phyloP scores from a whole-genome alignment of 139 green algal genomes.

The Chlamydomonas schloesseri region DNA sequence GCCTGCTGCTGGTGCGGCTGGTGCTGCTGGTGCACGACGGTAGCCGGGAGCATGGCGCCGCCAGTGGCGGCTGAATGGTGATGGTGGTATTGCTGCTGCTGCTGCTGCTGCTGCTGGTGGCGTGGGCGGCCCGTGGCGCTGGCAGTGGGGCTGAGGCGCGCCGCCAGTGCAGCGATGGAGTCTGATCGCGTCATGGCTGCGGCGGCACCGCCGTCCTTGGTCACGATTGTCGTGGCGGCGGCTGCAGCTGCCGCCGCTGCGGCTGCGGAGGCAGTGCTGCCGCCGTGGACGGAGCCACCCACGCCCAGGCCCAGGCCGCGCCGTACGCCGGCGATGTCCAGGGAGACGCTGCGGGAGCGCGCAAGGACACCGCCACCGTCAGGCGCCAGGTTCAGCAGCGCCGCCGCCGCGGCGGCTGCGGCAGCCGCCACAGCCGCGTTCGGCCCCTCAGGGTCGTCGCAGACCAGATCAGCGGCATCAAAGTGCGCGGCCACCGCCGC shows the following conservation, averaged over 20 bases:
- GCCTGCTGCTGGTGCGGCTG: too few species aligned
- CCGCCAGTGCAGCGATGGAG: neutral
- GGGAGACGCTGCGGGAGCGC: neutral
- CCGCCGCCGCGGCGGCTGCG: constrained; percentile 10
- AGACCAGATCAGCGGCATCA: neutral
- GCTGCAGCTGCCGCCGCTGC: too few species aligned
- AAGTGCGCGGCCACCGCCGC: neutral
- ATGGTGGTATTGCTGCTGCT: neutral
- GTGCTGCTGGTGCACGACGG: too few species aligned
- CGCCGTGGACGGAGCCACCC: too few species aligned
- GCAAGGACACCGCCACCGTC: neutral
- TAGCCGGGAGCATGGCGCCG: too few species aligned
- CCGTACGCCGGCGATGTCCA: neutral
- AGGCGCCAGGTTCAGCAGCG: constrained; percentile 16
- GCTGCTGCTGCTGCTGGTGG: neutral
- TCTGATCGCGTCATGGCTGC: neutral
- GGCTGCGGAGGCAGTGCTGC: too few species aligned
- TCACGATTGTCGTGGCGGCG: too few species aligned
- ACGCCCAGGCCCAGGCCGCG: too few species aligned
- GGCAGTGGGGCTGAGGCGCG: neutral
- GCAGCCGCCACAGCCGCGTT: constrained; percentile 25
- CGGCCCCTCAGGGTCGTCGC: constrained; percentile 10
- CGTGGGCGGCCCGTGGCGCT: neutral
- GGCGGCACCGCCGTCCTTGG: too few species aligned
- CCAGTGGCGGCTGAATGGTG: neutral